Conservation (phyloP, 2,329 filamentous ascomycete species). For the Blumeria hordei region DNA sequence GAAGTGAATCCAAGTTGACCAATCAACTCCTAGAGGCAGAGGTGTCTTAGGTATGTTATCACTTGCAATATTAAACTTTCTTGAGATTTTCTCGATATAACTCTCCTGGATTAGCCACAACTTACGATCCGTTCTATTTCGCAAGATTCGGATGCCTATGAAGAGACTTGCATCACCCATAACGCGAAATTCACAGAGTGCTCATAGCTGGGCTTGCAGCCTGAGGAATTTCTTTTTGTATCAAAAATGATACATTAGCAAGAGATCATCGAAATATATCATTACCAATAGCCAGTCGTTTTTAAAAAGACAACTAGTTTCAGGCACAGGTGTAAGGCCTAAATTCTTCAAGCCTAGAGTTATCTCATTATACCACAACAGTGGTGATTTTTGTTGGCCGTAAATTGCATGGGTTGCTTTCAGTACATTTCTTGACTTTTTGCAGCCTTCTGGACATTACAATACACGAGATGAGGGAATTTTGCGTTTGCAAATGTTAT, state of each 20-base stretch:
- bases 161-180: not conserved
- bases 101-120: not conserved
- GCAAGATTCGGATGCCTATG: not conserved
- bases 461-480: not conserved
- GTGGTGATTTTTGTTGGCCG: not conserved
- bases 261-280: not conserved
- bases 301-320: not conserved
- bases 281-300: not conserved
- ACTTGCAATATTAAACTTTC: not conserved
- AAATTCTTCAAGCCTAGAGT: not conserved
- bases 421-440: not conserved
- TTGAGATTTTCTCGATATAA: not conserved
- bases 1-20: not conserved
- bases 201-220: not conserved
- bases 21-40: not conserved
- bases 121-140: not conserved
- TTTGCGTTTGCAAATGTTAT: conserved; percentile 1
- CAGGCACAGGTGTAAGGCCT: not conserved
- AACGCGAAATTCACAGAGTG: not conserved
- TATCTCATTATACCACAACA: not conserved
- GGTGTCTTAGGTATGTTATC: not conserved
- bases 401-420: not conserved
- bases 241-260: not conserved
- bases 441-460: not conserved
- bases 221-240: not conserved